Evolutionary conservation across 1,284 basidiomycete species (phyloP), one percentile per base, ranked within the genome.

Genomic region (Phaffia rhodozyma): DNA sequence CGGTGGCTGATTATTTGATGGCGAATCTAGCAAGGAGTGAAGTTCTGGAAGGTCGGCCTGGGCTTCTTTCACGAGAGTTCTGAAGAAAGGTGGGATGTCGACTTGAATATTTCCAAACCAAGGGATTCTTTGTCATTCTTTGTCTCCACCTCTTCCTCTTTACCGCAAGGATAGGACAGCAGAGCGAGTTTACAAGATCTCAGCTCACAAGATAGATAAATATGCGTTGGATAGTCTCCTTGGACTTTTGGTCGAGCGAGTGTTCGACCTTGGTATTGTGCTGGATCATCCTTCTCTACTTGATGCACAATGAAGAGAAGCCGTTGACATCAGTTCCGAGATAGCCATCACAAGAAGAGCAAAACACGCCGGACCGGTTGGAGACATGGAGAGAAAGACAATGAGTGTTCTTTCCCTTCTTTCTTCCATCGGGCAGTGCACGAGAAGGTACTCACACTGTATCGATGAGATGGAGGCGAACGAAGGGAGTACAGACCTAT

Each of bases 201-300:
- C 13, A 7, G 16, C 38, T 43, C 4, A 62, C 61, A 57, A 55
- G 61, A 54, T 29, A 62, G 43, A 43, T 62, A 62, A 30, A 62
- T 38, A 23, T 62, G 55, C 5, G 61, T 62, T 5, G 61, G 61
- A 34, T 62, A 62, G 55, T 62, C 61, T 20, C 61, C 61, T 30
- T 62, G 61, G 20, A 62, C 54, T 23, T 56, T 62, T 18, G 54
- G 38, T 5, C 61, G 38, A 29, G 61, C 43, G 3, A 62, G 55
- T 0, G 55, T 56, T 2, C 52, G 52, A 1, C 61, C 61, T n/a
- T 48, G 54, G 32, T 54, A 34, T 18, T 30, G 61, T 5, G 55
- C 49, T 27, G 21, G 48, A 43, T 27, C 23, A 2, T 23, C 29
- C 13, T 43, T 43, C 38, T 43, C 38, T 43, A 43, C 38, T 43